These are phyloP conservation scores for Trypanosoma scelopori DNA, from an alignment of 208 protist species.

Conservation along the genomic window DNA sequence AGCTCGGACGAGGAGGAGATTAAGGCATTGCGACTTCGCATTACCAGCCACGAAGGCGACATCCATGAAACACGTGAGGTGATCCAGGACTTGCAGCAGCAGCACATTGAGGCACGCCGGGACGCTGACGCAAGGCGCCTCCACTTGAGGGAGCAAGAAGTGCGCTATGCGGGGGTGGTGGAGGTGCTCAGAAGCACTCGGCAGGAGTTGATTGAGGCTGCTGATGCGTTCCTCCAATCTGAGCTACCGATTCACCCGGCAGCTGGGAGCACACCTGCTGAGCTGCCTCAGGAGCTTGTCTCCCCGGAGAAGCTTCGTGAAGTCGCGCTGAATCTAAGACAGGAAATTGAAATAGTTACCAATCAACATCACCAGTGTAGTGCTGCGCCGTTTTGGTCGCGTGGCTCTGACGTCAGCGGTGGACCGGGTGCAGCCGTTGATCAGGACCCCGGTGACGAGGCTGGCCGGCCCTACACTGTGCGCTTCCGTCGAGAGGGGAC, in stretches of 20 bases:
- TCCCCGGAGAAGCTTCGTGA: constrained; percentile 10
- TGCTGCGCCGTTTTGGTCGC: neutral
- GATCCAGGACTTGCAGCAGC: neutral
- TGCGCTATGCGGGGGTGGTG: constrained; percentile 9
- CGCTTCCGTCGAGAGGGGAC: constrained; percentile 5
- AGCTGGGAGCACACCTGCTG: neutral
- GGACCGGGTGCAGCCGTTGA: constrained; percentile 5
- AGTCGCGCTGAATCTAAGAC: neutral
- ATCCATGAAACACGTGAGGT: neutral
- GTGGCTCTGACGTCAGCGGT: neutral
- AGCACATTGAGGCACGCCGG: neutral
- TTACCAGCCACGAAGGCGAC: constrained; percentile 15
- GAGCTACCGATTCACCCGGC: constrained; percentile 17
- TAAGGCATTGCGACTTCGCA: constrained; percentile 10
- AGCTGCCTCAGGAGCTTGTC: neutral
- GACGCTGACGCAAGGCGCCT: constrained; percentile 1
- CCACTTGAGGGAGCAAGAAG: constrained; percentile 2
- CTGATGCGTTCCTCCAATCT: neutral
- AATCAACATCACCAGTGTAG: neutral
- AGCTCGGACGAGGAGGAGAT: constrained; percentile 29
- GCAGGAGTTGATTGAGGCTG: neutral
- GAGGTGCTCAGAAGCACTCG: constrained; percentile 7
- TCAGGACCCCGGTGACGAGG: neutral
- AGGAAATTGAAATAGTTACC: constrained; percentile 7
- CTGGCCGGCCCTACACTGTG: constrained; percentile 2